Evolutionary conservation across 2,329 filamentous ascomycete species (phyloP), one percentile per base, ranked within the genome.

Genomic region (Fusarium tjaetaba): DNA sequence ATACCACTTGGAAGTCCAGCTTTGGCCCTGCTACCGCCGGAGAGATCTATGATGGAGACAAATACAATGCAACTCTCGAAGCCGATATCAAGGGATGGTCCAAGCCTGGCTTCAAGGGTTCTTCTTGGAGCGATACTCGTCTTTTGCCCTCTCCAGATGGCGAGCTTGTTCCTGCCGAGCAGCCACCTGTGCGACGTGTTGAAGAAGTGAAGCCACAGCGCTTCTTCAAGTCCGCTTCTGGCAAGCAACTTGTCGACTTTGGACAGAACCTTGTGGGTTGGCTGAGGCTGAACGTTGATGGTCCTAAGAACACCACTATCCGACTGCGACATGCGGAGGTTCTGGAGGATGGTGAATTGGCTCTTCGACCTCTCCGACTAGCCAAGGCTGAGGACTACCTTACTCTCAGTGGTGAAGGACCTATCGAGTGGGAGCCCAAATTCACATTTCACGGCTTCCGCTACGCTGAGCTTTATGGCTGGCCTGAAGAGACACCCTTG

Each of bases 241-340:
- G 86, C 2, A 86, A 86, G 68, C 83, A 79, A 0, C 76, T 89
- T 6, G 63, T 89, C n/a, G 80, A 90, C 68, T 90, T 90, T 75
- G 88, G 88, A 1, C 88, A 90, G 72, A 90, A 90, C 66, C 77
- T 90, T 0, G 88, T 89, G 2, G 89, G 89, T 0, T 83, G 83
- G 75, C 65, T 89, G 3, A 79, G 80, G 6, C 64, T 90, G 11
- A 76, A 79, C 0, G 77, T 85, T 4, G 71, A 70, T 39, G 85
- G 82, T 0, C 80, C 82, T 0, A 76, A 77, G 5, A 84, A 83
- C 2, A 81, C 82, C 3, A 82, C 79, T 10, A 84, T 90, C 26
- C 83, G 80, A 11, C 78, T 91, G 8, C 78, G 22, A 0, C 88
- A 90, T 70, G 85, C 88, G 3, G 88, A 91, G 76, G 88, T 88